Percentiles rank a stretch among this genome's conserved stretches.
Conservation (phyloP, 148 eudicot genomes). For the Spergularia marina region DNA sequence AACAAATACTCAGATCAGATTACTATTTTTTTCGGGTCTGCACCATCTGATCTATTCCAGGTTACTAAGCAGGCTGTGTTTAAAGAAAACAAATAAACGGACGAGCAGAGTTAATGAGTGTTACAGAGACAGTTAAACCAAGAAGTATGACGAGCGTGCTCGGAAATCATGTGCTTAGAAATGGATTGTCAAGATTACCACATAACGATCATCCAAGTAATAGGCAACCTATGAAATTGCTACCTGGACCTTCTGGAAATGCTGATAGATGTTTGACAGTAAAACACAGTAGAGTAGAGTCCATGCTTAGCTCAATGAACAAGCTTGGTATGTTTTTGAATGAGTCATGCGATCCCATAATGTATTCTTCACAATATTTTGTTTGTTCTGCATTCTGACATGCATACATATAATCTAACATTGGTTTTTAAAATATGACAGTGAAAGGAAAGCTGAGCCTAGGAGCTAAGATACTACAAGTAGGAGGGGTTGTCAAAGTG, state of each 20-base stretch:
- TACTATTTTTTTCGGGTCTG: neutral
- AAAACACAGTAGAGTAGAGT: neutral
- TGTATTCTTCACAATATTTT: neutral
- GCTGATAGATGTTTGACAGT: neutral
- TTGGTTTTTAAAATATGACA: neutral
- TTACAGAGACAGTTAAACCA: conserved; percentile 18
- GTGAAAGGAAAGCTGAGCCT: conserved; percentile 18
- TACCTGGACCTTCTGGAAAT: conserved; percentile 21
- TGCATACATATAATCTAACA: neutral
- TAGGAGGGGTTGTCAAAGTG: conserved; percentile 18
- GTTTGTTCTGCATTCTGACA: neutral
- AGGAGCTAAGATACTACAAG: conserved; percentile 26
- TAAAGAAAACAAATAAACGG: no score
- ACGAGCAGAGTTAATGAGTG: conserved; percentile 13
- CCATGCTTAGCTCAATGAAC: conserved; percentile 19
- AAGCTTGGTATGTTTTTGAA: conserved; percentile 9
- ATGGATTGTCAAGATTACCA: conserved; percentile 16
- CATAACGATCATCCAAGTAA: conserved; percentile 17
- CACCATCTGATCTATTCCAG: neutral
- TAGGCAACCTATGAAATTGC: conserved; percentile 1
- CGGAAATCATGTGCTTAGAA: conserved; percentile 25
- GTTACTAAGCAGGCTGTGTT: neutral
- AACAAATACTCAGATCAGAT: neutral
- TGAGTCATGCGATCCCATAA: no score
- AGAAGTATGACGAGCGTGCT: conserved; percentile 25